Base-by-base conservation (phyloP, 192 early-diverging fungal genomes). In the Diversispora epigaea region DNA sequence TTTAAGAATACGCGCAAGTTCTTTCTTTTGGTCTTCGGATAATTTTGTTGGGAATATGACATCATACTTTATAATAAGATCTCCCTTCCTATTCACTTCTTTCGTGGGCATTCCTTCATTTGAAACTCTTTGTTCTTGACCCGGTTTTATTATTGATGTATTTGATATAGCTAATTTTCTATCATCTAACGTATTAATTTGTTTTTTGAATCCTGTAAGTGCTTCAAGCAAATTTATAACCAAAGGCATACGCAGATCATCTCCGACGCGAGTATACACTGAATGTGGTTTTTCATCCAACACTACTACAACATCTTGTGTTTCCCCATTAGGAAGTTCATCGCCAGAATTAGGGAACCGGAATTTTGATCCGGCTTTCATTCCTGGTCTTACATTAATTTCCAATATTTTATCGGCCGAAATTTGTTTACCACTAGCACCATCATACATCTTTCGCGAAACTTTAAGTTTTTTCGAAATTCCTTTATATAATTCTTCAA, bases 361-460 rank as follows among this genome's bases (percentile, higher is more conserved):
- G 79, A 99, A 90, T 82, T 98, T 99, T 72, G 97, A 96, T 17
- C 97, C 97, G 14, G 94, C 93, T 83, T 99, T 98, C 96, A 96
- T 96, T 3, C 97, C 97, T 11, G 95, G 90, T 79, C 93, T 95
- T 82, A 99, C 81, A 67, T 92, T 82, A 58, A 99, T 84, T 63
- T 85, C 86, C 9, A 99, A 83, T 14, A 96, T 84, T 83, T 98
- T 96, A 72, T 97, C 95, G 0, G 86, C 68, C 0, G 86, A 66
- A 0, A 80, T 63, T 32, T 77, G 40, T 15, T 73, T 71, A 32
- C 89, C 87, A 10, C 86, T 83, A 12, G 61, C 25, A 9, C 71
- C 67, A 61, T 78, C 81, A 40, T 81, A 44, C 19, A 82, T 47
- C 61, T 88, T 89, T 55, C 93, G 88, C 15, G 89, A 95, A 50